Evolutionary conservation across 768 basidiomycete genomes (phyloP).

Genomic region (Mycena rebaudengoi): DNA sequence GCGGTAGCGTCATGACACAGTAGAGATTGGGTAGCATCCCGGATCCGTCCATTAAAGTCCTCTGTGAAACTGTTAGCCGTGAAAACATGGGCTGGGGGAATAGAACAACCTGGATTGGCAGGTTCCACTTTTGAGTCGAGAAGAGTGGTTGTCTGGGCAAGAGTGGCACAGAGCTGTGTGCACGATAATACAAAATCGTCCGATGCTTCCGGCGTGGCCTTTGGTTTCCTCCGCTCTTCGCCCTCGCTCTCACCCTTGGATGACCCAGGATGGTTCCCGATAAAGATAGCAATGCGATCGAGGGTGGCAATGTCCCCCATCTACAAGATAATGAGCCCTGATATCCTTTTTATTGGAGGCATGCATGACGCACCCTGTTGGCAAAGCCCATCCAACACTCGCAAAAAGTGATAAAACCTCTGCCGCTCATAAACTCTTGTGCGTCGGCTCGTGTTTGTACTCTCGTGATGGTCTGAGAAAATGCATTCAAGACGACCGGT

Average conservation of each 20-base stretch:
- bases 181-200: conserved; percentile 42
- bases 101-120: conserved; percentile 28
- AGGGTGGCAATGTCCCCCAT: conserved; percentile 55
- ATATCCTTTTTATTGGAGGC: no score
- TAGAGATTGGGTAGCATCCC: conserved; percentile 30
- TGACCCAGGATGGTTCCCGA: conserved; percentile 28
- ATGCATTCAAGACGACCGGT: conserved; percentile 49
- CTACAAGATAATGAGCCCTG: no score
- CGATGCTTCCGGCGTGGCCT: background rate
- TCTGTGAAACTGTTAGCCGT: conserved; percentile 17
- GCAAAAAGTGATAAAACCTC: conserved; percentile 68
- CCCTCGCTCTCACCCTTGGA: background rate
- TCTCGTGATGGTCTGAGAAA: conserved; percentile 51
- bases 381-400: conserved; percentile 79
- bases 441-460: conserved; percentile 47
- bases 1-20: conserved; percentile 24
- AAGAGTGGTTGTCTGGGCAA: conserved; percentile 55
- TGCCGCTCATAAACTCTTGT: conserved; percentile 55
- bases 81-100: no score
- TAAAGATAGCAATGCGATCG: conserved; percentile 55
- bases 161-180: conserved; percentile 48
- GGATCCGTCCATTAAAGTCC: conserved; percentile 24
- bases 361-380: conserved; percentile 55
- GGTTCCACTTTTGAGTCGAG: conserved; percentile 39
- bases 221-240: background rate